phyloP scores from a whole-genome alignment of 2,329 filamentous ascomycete species.

The Penicillium sp. region DNA sequence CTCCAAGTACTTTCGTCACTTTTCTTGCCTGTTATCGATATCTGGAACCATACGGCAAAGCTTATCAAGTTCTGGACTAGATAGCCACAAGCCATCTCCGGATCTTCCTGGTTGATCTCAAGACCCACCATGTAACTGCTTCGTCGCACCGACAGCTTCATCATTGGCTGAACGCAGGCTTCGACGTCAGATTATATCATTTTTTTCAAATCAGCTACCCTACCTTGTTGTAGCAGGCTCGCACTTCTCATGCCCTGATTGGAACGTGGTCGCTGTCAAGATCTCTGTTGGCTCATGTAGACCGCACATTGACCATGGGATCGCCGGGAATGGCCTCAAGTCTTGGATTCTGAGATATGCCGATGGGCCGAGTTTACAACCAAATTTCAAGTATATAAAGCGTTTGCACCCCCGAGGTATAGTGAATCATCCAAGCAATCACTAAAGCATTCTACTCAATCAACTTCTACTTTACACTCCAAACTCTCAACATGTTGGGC shows the following conservation, averaged over 20 bases:
- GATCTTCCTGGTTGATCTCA: background rate
- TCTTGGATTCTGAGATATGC: background rate
- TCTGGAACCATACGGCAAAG: background rate
- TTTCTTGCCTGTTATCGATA: background rate
- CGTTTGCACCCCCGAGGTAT: background rate
- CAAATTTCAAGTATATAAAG: background rate
- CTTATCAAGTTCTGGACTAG: background rate
- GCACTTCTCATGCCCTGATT: background rate
- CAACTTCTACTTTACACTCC: background rate
- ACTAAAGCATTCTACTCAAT: background rate
- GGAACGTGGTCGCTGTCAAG: background rate
- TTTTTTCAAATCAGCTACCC: background rate
- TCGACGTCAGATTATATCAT: background rate
- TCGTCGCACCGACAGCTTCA: background rate
- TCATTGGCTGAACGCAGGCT: background rate
- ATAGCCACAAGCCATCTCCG: background rate
- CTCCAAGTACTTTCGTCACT: background rate
- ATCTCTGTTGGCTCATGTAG: background rate
- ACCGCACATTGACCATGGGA: background rate
- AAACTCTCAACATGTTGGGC: conserved; percentile 48
- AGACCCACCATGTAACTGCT: background rate
- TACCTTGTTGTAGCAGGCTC: background rate
- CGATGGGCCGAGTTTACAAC: background rate
- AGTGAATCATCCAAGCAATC: background rate
- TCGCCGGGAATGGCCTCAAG: background rate